phyloP scores from a whole-genome alignment of 306 rosid species.

The Rosa chinensis region DNA sequence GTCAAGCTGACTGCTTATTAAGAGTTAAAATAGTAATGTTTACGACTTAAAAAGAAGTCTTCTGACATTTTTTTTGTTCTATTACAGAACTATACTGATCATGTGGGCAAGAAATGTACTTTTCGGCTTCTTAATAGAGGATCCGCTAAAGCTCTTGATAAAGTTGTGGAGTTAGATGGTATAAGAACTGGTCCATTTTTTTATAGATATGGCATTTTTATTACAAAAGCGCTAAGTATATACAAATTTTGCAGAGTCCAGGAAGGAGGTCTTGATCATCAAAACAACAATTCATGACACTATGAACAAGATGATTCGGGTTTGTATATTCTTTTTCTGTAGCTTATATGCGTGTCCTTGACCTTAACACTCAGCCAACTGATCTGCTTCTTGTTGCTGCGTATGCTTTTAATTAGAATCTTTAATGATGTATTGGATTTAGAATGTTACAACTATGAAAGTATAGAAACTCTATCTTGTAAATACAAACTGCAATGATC shows the following conservation, averaged over 20 bases:
- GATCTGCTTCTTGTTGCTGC: constrained; percentile 3
- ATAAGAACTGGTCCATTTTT: constrained; percentile 22
- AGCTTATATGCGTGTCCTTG: background rate
- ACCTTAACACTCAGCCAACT: background rate
- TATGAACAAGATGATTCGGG: constrained; percentile 92
- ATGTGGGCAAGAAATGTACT: constrained; percentile 83
- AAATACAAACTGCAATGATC: background rate
- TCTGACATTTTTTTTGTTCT: constrained; percentile 17
- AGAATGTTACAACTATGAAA: background rate
- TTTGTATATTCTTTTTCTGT: constrained; percentile 24
- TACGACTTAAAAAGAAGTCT: constrained; percentile 9
- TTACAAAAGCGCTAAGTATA: constrained; percentile 30
- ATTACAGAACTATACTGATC: constrained; percentile 72
- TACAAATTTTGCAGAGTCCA: constrained; percentile 59
- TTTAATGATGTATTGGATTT: background rate
- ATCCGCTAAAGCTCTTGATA: constrained; percentile 96
- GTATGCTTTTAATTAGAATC: background rate
- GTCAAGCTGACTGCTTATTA: constrained; percentile 37
- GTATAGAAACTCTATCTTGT: background rate
- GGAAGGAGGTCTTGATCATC: constrained; percentile 84
- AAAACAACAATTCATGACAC: constrained; percentile 95
- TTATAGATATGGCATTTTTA: constrained; percentile 14
- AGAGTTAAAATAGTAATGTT: constrained; percentile 15
- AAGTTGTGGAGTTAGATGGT: constrained; percentile 95
- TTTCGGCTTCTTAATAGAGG: constrained; percentile 97